Base-by-base conservation (phyloP, 768 basidiomycete genomes). In the Tremella yokohamensis region DNA sequence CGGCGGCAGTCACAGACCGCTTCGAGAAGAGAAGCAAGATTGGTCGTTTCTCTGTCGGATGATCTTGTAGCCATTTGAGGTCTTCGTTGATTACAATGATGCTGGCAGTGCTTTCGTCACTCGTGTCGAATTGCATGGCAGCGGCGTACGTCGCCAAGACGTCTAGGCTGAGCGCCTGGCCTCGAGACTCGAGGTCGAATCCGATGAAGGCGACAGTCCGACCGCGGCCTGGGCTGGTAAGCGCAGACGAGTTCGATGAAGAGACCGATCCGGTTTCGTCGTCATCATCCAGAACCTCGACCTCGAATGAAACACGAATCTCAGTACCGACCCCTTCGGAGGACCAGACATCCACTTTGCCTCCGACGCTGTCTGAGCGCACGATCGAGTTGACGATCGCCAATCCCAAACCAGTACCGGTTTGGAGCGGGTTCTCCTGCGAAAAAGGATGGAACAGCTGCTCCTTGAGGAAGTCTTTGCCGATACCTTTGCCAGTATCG, bases 361-460 rank as follows among this genome's bases (percentile, higher is more conserved):
- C 93, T 24, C 85, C 83, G 52, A 97, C 85, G 62, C 85, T 88
- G 45, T 88, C 85, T 1, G 89, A 90, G 15, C 84, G 84, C 38
- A 93, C 83, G 62, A 96, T 96, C 65, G 87, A 90, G 79, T 88
- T 90, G 71, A 96, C 93, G 63, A 97, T 96, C 29, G 93, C 92
- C 20, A 96, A 84, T 9, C 93, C 93, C 8, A 97, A 83, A 4
- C 92, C 93, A 1, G 92, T 96, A 1, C 92, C 92, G 1, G 90
- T 85, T 69, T 93, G 90, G 4, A 94, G 75, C 0, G 92, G 91
- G 65, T 94, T 93, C 76, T 96, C 93, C 79, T 97, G 93, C 0
- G 91, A 91, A 78, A 97, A 97, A 0, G 93, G 93, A 66, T 94
- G 93, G 79, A 96, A 97, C 4, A 97, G 80, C 78, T 93, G 89